Evolutionary conservation across 495 filamentous ascomycete species (phyloP).

Genomic region (Thermothielavioides terrestris): DNA sequence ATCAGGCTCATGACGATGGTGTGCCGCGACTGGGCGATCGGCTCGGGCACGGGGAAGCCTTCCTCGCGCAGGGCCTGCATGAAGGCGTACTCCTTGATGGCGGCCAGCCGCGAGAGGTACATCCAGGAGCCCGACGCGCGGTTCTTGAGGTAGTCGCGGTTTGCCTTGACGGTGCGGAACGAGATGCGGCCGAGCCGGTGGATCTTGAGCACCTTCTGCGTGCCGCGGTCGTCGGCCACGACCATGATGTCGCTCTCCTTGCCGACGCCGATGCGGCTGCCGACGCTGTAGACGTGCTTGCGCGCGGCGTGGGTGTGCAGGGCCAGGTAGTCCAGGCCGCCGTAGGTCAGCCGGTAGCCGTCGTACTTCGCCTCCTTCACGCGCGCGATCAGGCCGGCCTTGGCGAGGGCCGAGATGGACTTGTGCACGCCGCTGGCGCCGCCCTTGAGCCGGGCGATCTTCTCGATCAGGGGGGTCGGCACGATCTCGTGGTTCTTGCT

Average conservation of each 20-base stretch:
- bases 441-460: slow-evolving; percentile 71
- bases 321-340: slow-evolving; percentile 92
- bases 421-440: slow-evolving; percentile 72
- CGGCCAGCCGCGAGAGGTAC: slow-evolving; percentile 90
- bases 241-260: slow-evolving; percentile 97
- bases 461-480: slow-evolving; percentile 77
- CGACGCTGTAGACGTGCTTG: slow-evolving; percentile 76
- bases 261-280: slow-evolving; percentile 90
- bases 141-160: slow-evolving; percentile 90
- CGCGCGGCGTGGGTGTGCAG: slow-evolving; percentile 78
- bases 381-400: slow-evolving; percentile 82
- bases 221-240: slow-evolving; percentile 59
- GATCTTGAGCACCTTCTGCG: slow-evolving; percentile 77
- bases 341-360: slow-evolving; percentile 94
- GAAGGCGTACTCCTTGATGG: slow-evolving; percentile 85
- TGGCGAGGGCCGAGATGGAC: slow-evolving; percentile 82
- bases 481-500: slow-evolving; percentile 96
- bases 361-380: slow-evolving; percentile 97
- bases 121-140: slow-evolving; percentile 74
- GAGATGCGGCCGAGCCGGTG: slow-evolving; percentile 90
- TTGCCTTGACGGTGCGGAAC: slow-evolving; percentile 90
- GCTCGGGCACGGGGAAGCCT: slow-evolving; percentile 81
- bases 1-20: slow-evolving; percentile 91
- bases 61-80: slow-evolving; percentile 78
- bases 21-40: slow-evolving; percentile 79